Conservation (phyloP, 176 grass and related monocot genomes). For the Oryza officinalis region DNA sequence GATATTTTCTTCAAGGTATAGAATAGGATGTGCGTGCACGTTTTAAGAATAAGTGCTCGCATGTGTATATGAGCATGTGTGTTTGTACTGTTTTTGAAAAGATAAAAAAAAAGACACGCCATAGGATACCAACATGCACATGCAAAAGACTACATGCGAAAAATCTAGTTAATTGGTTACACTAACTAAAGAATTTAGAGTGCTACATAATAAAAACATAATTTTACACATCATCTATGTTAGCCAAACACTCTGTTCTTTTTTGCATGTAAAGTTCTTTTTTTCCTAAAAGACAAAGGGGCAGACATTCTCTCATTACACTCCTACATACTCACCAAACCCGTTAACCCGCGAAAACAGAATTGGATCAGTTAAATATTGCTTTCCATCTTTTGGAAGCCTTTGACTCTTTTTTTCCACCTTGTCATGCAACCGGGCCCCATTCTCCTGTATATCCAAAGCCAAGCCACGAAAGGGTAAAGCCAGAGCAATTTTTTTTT, state of each 20-base stretch:
- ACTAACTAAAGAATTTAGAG: neutral
- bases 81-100: too few species aligned
- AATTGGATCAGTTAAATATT: conserved; percentile 26
- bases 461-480: conserved; percentile 8
- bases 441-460: conserved; percentile 1
- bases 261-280: neutral
- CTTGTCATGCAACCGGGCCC: conserved; percentile 1
- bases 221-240: neutral
- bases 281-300: neutral
- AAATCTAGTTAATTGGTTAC: neutral
- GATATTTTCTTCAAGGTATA: too few species aligned
- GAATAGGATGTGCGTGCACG: too few species aligned
- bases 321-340: neutral
- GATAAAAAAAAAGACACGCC: too few species aligned
- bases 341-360: neutral
- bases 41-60: too few species aligned
- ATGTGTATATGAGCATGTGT: too few species aligned
- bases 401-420: neutral
- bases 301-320: neutral
- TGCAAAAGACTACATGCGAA: accelerated
- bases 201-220: neutral
- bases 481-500: neutral
- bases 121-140: neutral
- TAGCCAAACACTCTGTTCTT: neutral
- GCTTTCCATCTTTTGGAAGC: conserved; percentile 21